Base-by-base conservation (phyloP, 2,329 filamentous ascomycete genomes). In the Phaeosphaeriaceae sp. region DNA sequence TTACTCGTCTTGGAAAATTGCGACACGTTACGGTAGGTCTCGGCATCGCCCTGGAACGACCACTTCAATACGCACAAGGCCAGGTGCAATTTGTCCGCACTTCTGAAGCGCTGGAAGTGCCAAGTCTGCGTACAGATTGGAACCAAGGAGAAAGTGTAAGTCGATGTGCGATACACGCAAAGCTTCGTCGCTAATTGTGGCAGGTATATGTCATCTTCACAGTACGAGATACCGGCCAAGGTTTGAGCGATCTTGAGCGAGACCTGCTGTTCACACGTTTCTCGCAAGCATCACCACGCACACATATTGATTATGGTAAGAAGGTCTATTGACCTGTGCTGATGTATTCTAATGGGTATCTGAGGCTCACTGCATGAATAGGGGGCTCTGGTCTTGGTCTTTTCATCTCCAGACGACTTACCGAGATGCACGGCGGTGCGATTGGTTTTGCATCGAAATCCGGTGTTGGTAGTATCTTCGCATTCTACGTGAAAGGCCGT, bases 181-280 rank as follows among this genome's bases (percentile, higher is more conserved):
- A n/a, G n/a, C 4, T 2, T 47, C 9, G 22, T 3, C 66, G 13
- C 7, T 15, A 13, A 36, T 3, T 5, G 13, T 5, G 11, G 3
- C 11, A 70, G 17, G 53, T 81, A 0, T 81, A 77, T 59, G 56
- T 79, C 53, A 61, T 76, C 4, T 72, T 78, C 31, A 69, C 70
- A 1, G 76, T 81, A 2, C 53, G 68, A 25, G 79, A 81, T 51
- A 79, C 76, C 0, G 79, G 79, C 1, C 68, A 74, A 10, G 79
- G 80, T 1, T 65, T 82, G 24, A 73, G 68, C 0, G 60, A 71
- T 0, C 69, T 75, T 17, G 78, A 81, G 45, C 76, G 75, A 17
- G 61, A 70, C 9, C 64, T 68, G 1, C 64, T 76, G 13, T 76
- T 76, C 36, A 58, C 67, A 7, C 69, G 74, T 17, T 76, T 76